Evolutionary conservation across 257 asterid genomes (phyloP).

Genomic region (Nicotiana attenuata): DNA sequence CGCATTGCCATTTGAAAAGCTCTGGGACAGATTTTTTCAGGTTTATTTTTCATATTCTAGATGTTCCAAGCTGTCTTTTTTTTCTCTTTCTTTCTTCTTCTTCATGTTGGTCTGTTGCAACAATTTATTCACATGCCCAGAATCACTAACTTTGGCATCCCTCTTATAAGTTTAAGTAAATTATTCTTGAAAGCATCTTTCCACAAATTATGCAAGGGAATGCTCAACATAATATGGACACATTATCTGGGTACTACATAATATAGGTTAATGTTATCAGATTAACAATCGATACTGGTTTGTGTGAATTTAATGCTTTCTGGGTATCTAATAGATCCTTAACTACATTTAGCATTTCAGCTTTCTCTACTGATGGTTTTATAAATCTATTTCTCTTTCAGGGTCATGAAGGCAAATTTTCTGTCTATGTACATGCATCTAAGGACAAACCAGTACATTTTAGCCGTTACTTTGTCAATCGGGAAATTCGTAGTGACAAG

Average conservation of each 20-base stretch:
- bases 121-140: no score
- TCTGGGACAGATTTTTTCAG: constrained; percentile 98
- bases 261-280: background rate
- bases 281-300: background rate
- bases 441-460: constrained; percentile 89
- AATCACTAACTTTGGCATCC: background rate
- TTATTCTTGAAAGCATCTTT: background rate
- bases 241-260: background rate
- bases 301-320: background rate
- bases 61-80: no score
- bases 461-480: constrained; percentile 88
- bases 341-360: background rate
- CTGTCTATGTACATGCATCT: constrained; percentile 96
- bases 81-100: no score
- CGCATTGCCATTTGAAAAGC: constrained; percentile 92
- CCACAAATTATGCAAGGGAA: background rate
- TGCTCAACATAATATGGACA: background rate
- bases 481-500: constrained; percentile 91
- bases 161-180: background rate
- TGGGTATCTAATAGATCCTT: background rate
- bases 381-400: constrained; percentile 19
- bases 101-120: no score
- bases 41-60: constrained; percentile 30
- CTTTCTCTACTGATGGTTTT: background rate
- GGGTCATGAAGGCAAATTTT: constrained; percentile 97